Percentiles rank a stretch among this genome's conserved stretches.
Conservation (phyloP, 768 basidiomycete species). For the Lactifluus echinatus region DNA sequence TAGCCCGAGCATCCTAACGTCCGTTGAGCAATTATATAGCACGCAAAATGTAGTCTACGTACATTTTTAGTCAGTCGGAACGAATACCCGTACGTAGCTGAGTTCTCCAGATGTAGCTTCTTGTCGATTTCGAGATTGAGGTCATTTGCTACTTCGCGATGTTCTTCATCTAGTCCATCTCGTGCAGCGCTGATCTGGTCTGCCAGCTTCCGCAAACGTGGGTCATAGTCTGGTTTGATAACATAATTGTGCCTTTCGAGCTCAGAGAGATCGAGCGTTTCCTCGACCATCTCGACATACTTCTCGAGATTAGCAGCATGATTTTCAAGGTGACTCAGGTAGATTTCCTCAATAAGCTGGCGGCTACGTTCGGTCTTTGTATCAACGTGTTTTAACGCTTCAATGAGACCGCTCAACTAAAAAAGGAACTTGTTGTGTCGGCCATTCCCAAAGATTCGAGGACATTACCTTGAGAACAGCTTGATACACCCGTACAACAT, state of each 20-base stretch:
- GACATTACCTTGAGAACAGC: conserved; percentile 66
- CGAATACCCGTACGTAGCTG: conserved; percentile 81
- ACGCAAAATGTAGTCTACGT: conserved; percentile 22
- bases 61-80: conserved; percentile 90
- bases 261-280: conserved; percentile 85
- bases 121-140: conserved; percentile 82
- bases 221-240: conserved; percentile 89
- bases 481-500: conserved; percentile 94
- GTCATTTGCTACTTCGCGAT: conserved; percentile 56
- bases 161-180: conserved; percentile 79
- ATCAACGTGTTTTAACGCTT: conserved; percentile 45
- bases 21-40: background rate
- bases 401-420: conserved; percentile 70
- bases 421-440: background rate
- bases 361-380: conserved; percentile 39
- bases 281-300: conserved; percentile 91
- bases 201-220: conserved; percentile 57
- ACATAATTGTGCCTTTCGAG: conserved; percentile 81
- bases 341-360: conserved; percentile 57
- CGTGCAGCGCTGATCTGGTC: conserved; percentile 58
- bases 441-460: background rate
- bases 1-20: conserved; percentile 65
- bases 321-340: conserved; percentile 51
- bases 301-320: conserved; percentile 55
- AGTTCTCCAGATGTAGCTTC: conserved; percentile 93